Evolutionary conservation across 1,139 yeast species (phyloP), one percentile per base, ranked within the genome.

Genomic region (Kodamaea anthophila): DNA sequence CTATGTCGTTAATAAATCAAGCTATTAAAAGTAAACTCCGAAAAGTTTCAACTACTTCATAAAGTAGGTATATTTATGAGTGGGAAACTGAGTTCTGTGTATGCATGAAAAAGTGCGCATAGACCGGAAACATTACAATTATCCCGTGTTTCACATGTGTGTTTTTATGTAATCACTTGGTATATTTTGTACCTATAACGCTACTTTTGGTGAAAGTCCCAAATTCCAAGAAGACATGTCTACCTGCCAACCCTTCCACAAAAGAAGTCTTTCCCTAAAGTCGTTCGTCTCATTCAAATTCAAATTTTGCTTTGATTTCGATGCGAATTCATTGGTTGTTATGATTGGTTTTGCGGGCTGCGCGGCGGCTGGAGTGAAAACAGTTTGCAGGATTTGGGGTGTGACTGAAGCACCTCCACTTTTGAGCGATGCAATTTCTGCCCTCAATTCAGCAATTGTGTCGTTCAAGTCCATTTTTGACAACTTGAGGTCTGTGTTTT

Each of bases 201-300:
- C 49, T 3, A 60, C 51, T 38, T 51, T 55, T 26, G 55, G 55
- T 3, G 53, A 42, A 19, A 33, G 16, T 12, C 44, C 48, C 4
- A 49, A 41, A 24, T 80, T 68, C 96, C 96, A 87, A 15, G 55
- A 49, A 13, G 85, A 68, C 94, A 87, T 83, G 47, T 87, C 94
- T 4, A 85, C 73, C 47, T 81, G 86, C 91, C 93, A 87, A 23
- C 77, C 78, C 43, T 77, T 76, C 94, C 94, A 87, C 39, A 75
- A 70, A 54, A 64, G 44, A 13, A 66, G 43, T 27, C 53, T 49
- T 35, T 65, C 71, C 44, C 66, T 56, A 46, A 64, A 65, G 32
- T 66, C 67, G 15, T 47, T 59, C 1, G 51, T 47, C n/a, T 36
- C 42, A 24, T 47, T 43, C 12, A 41, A 41, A 13, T 42, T 41